These are phyloP conservation scores for Tetrapisispora arboricola DNA, from an alignment of 805 yeast genomes.

Conservation along the genomic window DNA sequence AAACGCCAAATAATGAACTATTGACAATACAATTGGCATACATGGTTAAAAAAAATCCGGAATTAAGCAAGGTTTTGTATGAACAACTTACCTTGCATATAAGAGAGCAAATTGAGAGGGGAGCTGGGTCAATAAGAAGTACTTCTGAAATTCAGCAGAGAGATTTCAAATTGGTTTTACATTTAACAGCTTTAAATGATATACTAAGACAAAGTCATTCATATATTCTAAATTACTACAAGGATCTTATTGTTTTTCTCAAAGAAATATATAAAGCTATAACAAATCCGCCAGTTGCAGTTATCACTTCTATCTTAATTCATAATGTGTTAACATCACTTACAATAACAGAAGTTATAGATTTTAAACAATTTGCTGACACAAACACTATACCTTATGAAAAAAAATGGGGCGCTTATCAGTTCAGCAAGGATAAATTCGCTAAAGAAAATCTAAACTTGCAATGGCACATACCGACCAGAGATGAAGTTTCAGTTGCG, in stretches of 20 bases:
- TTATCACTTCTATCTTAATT: slow-evolving; percentile 49
- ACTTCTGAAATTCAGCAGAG: slow-evolving; percentile 60
- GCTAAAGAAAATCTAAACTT: slow-evolving; percentile 40
- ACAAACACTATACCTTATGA: slow-evolving; percentile 30
- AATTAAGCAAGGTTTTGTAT: slow-evolving; percentile 19
- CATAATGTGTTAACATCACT: slow-evolving; percentile 58
- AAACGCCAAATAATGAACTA: slow-evolving; percentile 51
- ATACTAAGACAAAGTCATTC: slow-evolving; percentile 58
- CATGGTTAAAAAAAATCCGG: slow-evolving; percentile 47
- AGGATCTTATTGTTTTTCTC: slow-evolving; percentile 35
- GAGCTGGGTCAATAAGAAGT: slow-evolving; percentile 70
- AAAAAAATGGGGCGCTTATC: slow-evolving; percentile 68
- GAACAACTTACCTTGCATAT: slow-evolving; percentile 34
- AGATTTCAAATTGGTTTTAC: slow-evolving; percentile 68
- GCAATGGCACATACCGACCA: slow-evolving; percentile 66
- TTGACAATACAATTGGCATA: slow-evolving; percentile 66
- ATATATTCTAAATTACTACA: slow-evolving; percentile 34
- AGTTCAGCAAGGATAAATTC: slow-evolving; percentile 45
- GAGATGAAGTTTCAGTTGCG: slow-evolving; percentile 48
- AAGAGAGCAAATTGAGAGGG: slow-evolving; percentile 55
- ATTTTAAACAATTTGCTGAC: slow-evolving; percentile 44
- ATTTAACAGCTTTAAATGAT: slow-evolving; percentile 59
- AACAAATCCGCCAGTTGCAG: slow-evolving; percentile 46
- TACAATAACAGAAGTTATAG: slow-evolving; percentile 49
- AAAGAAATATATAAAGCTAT: slow-evolving; percentile 22